Evolutionary conservation across 805 yeast genomes (phyloP).

Genomic region (Maudiozyma barnettii): DNA sequence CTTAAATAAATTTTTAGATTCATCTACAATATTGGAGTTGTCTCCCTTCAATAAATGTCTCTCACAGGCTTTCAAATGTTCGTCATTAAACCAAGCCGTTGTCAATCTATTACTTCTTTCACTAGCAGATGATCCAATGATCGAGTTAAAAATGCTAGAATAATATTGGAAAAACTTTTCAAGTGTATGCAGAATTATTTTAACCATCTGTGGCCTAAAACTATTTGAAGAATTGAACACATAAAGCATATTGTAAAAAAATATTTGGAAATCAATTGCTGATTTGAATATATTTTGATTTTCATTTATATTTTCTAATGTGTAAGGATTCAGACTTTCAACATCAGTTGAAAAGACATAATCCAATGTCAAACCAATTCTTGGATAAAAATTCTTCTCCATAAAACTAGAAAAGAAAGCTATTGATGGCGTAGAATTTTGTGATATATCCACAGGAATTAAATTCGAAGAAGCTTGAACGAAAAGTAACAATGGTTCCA

Average conservation of each 20-base stretch:
- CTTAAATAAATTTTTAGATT: constrained; percentile 22
- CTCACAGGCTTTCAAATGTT: constrained; percentile 27
- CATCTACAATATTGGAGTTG: constrained; percentile 16
- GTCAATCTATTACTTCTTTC: constrained; percentile 19
- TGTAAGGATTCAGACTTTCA: constrained; percentile 32
- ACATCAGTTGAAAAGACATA: constrained; percentile 42
- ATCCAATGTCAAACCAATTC: constrained; percentile 47
- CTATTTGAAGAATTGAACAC: constrained; percentile 29
- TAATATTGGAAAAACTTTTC: constrained; percentile 31
- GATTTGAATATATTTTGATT: constrained; percentile 25
- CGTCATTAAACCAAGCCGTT: constrained; percentile 31
- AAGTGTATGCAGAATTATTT: constrained; percentile 30
- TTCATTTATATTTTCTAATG: constrained; percentile 28
- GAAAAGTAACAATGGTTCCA: constrained; percentile 65
- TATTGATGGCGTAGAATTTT: constrained; percentile 26
- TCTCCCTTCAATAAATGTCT: constrained; percentile 22
- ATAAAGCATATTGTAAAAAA: constrained; percentile 22
- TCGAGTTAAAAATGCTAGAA: constrained; percentile 24
- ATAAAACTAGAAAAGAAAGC: constrained; percentile 55
- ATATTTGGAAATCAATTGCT: constrained; percentile 21
- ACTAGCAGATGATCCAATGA: constrained; percentile 17
- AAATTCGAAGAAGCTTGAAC: constrained; percentile 46
- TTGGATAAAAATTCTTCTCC: constrained; percentile 53
- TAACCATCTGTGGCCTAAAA: constrained; percentile 48
- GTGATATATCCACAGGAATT: constrained; percentile 24